A percentile compares a stretch with the other conserved stretches of the same genome.
These are phyloP conservation scores for Penicillium sp. DNA, from an alignment of 2,329 filamentous ascomycete genomes.

Conservation along the genomic window DNA sequence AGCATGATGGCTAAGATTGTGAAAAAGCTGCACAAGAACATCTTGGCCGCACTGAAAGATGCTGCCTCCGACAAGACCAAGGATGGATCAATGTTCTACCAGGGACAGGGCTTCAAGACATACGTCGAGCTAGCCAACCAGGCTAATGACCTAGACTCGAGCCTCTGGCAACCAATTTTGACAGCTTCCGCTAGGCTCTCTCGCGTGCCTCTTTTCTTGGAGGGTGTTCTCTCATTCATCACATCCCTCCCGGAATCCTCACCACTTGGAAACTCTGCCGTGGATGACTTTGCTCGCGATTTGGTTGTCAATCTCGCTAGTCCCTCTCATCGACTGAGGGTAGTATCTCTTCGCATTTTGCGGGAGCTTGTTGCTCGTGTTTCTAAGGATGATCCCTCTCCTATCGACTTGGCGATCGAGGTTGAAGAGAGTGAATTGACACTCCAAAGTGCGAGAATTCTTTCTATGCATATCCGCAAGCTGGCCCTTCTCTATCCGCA, in stretches of 20 bases:
- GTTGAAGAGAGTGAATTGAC: constrained; percentile 78
- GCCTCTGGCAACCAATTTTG: constrained; percentile 64
- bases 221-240: constrained; percentile 57
- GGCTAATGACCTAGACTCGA: constrained; percentile 57
- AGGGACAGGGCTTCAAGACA: constrained; percentile 70
- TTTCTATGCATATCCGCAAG: constrained; percentile 83
- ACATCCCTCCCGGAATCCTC: constrained; percentile 26
- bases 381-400: constrained; percentile 46
- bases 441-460: constrained; percentile 69
- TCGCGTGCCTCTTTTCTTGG: constrained; percentile 63
- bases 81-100: constrained; percentile 54
- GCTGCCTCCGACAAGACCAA: constrained; percentile 62
- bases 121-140: constrained; percentile 66
- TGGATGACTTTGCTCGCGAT: constrained; percentile 61
- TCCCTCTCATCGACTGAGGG: constrained; percentile 70
- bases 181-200: constrained; percentile 66
- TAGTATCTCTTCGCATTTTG: constrained; percentile 71
- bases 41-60: constrained; percentile 63
- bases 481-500: constrained; percentile 64
- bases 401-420: constrained; percentile 63
- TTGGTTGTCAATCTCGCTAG: constrained; percentile 72
- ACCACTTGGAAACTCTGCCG: constrained; percentile 51
- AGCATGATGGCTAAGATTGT: constrained; percentile 66
- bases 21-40: constrained; percentile 63
- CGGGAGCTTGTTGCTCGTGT: constrained; percentile 55